phyloP scores from a whole-genome alignment of 2,329 filamentous ascomycete genomes.

The Fusarium hainanense region DNA sequence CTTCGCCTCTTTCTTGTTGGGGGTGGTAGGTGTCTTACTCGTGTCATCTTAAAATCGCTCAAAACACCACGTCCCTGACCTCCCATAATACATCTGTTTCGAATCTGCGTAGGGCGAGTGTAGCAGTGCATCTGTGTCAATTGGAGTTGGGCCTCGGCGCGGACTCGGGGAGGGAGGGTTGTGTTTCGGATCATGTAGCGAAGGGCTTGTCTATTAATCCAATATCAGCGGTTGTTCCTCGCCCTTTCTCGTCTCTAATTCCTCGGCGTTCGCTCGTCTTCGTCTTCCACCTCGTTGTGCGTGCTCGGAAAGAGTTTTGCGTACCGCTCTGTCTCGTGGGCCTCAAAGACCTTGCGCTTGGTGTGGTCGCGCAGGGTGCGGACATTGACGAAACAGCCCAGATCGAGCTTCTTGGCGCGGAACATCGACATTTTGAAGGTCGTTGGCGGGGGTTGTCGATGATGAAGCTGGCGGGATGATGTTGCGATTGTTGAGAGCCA shows the following conservation, averaged over 20 bases:
- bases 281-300: no score
- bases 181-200: constrained; percentile 96
- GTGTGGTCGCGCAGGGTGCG: constrained; percentile 93
- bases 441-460: constrained; percentile 17
- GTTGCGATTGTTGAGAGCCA: constrained; percentile 18
- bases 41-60: constrained; percentile 89
- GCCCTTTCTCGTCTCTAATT: neutral
- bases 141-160: constrained; percentile 93
- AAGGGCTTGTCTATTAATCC: constrained; percentile 78
- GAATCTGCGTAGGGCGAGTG: constrained; percentile 91
- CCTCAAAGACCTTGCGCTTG: constrained; percentile 92
- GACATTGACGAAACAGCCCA: constrained; percentile 88
- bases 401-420: constrained; percentile 87
- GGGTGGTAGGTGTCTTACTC: constrained; percentile 63
- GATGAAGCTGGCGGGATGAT: constrained; percentile 32
- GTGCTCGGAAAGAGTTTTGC: constrained; percentile 38
- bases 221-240: neutral
- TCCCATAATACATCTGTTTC: constrained; percentile 91
- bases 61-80: constrained; percentile 93
- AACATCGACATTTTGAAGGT: constrained; percentile 80
- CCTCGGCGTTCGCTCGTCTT: no score
- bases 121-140: constrained; percentile 96
- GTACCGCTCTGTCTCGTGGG: constrained; percentile 89
- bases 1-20: neutral
- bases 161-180: constrained; percentile 80